Evolutionary conservation across 192 early-diverging fungal species (phyloP).

Genomic region (Dispira parvispora): DNA sequence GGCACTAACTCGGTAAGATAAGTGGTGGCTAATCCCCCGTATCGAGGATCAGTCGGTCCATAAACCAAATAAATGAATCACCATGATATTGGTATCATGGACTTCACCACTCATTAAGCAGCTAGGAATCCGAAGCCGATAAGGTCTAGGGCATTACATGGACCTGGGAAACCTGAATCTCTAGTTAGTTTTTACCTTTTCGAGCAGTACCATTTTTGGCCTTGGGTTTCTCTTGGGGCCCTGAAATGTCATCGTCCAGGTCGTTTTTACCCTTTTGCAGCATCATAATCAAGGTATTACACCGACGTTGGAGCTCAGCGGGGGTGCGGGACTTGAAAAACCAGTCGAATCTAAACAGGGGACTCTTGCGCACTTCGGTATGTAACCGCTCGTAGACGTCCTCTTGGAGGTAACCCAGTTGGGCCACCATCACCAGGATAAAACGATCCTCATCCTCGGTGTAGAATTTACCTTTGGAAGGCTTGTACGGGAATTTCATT

Average conservation of each 20-base stretch:
- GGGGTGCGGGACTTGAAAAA: slow-evolving; percentile 91
- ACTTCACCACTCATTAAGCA: too few species aligned
- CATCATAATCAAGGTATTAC: slow-evolving; percentile 60
- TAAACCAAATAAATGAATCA: too few species aligned
- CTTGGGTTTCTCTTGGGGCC: not conserved
- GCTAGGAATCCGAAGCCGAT: too few species aligned
- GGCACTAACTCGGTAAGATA: too few species aligned
- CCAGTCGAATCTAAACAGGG: slow-evolving; percentile 93
- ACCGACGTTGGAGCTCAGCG: slow-evolving; percentile 65
- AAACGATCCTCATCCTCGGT: slow-evolving; percentile 98
- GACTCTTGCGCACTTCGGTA: slow-evolving; percentile 60
- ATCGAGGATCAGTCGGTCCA: too few species aligned
- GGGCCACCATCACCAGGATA: slow-evolving; percentile 74
- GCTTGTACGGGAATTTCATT: slow-evolving; percentile 71
- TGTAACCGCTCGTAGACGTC: slow-evolving; percentile 90
- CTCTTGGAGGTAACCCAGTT: slow-evolving; percentile 75
- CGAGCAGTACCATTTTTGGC: not conserved
- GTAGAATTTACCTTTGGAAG: slow-evolving; percentile 67
- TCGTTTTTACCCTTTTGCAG: slow-evolving; percentile 35
- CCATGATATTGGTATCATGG: too few species aligned
- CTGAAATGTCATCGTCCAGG: slow-evolving; percentile 15
- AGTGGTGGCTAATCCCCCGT: too few species aligned
- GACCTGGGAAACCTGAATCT: too few species aligned
- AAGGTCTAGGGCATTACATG: too few species aligned
- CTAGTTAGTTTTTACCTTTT: not conserved